Base-by-base conservation (phyloP, 2,329 filamentous ascomycete genomes). In the Diaporthe citriasiana region DNA sequence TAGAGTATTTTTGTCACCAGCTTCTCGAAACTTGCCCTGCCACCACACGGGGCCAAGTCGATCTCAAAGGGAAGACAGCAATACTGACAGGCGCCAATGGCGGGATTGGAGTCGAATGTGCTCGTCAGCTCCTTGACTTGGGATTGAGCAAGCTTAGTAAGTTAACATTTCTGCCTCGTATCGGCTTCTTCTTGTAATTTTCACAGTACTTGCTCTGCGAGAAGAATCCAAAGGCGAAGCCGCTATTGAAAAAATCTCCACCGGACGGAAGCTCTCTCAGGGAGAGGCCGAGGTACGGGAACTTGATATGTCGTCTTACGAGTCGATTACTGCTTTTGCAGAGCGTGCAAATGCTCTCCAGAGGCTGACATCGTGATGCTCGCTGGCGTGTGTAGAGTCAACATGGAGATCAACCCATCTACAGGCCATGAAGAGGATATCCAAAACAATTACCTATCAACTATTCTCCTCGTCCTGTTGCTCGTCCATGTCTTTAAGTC, bases 41-140 rank as follows among this genome's bases (percentile, higher is more conserved):
- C 17, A n/a, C 45, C n/a, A 60, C 53, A 7, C 71, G 50, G n/a
- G 1, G 12, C 19, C 65, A 68, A 10, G 70, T 59, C 15, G 53
- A 77, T 33, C 73, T 75, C 15, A 45, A 22, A 9, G 75, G 80
- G 19, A 80, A 82, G 76, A 81, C 81, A 10, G 83, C 82, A 40
- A 83, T 85, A 40, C 78, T 85, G 8, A 85, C 84, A 0, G 83
- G 83, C 2, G 77, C 82, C 1, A 85, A 83, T 71, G 79, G 77
- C n/a, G 84, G 83, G 0, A 77, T 85, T 2, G 83, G 84, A 15
- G 77, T 83, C 8, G 84, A 85, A 78, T 77, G 79, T 17, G 78
- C 79, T 10, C 77, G 77, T 5, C 82, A 85, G 72, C 78, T 85
- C 25, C 78, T 84, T 22, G 75, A 76, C 27, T 76, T 80, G 42